Evolutionary conservation across 1,139 yeast genomes (phyloP), one percentile per base, ranked within the genome.

Genomic region (Suhomyces taliae): DNA sequence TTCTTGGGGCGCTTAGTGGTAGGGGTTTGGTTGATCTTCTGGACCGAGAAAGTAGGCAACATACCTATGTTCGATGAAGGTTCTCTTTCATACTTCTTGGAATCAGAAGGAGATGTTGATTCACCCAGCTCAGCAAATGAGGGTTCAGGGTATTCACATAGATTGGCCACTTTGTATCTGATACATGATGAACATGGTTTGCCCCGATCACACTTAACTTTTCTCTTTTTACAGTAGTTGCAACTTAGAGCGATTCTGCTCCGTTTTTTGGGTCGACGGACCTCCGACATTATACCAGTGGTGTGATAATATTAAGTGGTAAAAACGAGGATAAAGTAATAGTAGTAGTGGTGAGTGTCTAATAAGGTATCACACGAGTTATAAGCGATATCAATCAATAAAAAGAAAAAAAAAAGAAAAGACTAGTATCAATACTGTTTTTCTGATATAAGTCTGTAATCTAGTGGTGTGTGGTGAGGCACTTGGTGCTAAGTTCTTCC

Each of bases 141-240:
- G 10, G 58, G 55, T 27, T 61, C 65, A 8, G 67, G 63, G 50
- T 71, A 73, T 10, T 58, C 62, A 57, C 79, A 74, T 3, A 54
- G 44, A 8, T 55, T 52, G 6, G 58, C 59, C 14, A 60, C 61
- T 35, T 59, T 57, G 39, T 59, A 55, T 34, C 54, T 56, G 14
- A 53, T 39, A 44, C 66, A 61, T 31, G 60, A 50, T 33, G 57
- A 53, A 40, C 66, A 61, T 6, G 66, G 66, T 39, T 53, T 46
- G n/a, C 53, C 54, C 6, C 64, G 50, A 48, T 61, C 63, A 49
- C 66, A 61, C 38, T 55, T 59, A 45, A 60, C 63, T 45, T 61
- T 61, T n/a, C 66, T 51, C 39, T 52, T 51, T 44, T 57, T 58
- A 53, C 66, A 61, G 43, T 54, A 56, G 49, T 52, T 54, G 48